phyloP scores from a whole-genome alignment of 2,329 filamentous ascomycete species.

The Paecilomyces sp. region DNA sequence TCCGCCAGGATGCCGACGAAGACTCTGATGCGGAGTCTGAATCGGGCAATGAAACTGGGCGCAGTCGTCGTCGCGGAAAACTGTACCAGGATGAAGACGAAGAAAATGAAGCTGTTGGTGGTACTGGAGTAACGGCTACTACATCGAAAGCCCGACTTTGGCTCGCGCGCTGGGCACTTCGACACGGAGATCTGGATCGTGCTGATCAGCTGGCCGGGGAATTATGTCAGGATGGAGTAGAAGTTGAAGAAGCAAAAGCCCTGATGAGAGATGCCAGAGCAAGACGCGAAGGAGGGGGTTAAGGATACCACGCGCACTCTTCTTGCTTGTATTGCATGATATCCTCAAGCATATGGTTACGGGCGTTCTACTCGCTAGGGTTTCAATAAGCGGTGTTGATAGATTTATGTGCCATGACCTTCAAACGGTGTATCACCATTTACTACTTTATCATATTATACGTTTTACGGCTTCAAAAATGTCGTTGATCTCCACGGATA shows the following conservation, averaged over 20 bases:
- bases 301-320: not conserved
- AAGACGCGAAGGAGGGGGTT: conserved; percentile 50
- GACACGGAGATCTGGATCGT: conserved; percentile 64
- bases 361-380: not conserved
- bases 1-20: conserved; percentile 25
- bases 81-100: conserved; percentile 29
- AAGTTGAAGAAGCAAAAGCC: conserved; percentile 95
- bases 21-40: conserved; percentile 24
- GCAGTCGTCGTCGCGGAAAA: conserved; percentile 17
- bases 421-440: not conserved
- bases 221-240: conserved; percentile 88
- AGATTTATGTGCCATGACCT: not conserved
- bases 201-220: conserved; percentile 80
- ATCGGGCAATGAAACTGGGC: conserved; percentile 28
- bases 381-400: not conserved
- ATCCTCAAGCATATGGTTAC: not conserved
- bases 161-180: conserved; percentile 78
- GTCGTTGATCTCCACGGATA: no score
- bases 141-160: conserved; percentile 91
- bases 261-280: conserved; percentile 80
- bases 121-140: conserved; percentile 80
- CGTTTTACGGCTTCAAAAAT: no score
- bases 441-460: no score
- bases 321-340: not conserved
- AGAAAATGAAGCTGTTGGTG: conserved; percentile 34